Evolutionary conservation across 1,284 basidiomycete genomes (phyloP), one percentile per base, ranked within the genome.

Genomic region (Austroboletus novae-zelandiae): DNA sequence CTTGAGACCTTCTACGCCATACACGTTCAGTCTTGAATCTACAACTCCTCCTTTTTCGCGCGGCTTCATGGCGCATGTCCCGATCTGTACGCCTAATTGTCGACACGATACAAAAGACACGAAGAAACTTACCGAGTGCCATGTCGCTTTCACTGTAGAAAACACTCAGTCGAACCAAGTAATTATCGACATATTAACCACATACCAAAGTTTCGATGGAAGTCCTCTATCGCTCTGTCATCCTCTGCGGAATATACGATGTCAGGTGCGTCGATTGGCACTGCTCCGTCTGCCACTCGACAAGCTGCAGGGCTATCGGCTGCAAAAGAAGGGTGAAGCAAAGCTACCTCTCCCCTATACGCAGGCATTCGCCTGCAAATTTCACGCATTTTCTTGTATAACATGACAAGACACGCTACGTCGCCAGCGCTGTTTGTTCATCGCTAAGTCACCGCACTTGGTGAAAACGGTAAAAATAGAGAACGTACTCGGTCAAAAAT

Each of bases 171-270:
- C 7, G 31, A n/a, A 9, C 23, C 11, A 11, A 29, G 13, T 31
- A 11, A 36, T 20, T 2, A 4, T 15, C 8, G 13, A 7, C 9
- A 10, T 3, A 15, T 7, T 13, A 13, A 31, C 18, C 5, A 47
- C 69, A 27, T 46, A 72, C 70, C 51, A 30, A 37, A 45, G 7
- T 62, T 59, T 11, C 71, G 61, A 34, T 69, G 57, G 55, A 70
- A 80, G 9, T 67, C 57, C 40, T 81, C 79, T 56, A 73, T 76
- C 8, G 70, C 74, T 48, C 71, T 66, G 35, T 86, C 76, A 56
- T 87, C 84, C 47, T 80, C 80, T 0, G 57, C 57, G 0, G 76
- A 70, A 62, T 86, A 86, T 17, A 67, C 58, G n/a, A 84, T 72
- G 40, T 78, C 71, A 0, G 77, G 72, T 3, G 74, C 68, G 18